These are phyloP conservation scores for Zostera marina DNA, from an alignment of 116 monocot species.

Conservation along the genomic window DNA sequence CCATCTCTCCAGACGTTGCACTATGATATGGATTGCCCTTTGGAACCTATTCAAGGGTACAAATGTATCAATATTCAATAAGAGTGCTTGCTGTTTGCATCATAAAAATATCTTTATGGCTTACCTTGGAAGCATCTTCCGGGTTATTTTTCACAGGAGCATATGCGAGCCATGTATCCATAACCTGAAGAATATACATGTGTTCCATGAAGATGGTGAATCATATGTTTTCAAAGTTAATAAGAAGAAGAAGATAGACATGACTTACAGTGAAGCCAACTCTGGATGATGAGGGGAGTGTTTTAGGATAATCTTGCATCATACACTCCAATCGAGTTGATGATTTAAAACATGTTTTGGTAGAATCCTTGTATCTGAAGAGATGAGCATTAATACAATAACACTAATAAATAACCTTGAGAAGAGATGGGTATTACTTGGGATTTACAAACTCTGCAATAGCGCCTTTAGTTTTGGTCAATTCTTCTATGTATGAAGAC, in stretches of 20 bases:
- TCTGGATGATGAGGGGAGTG: constrained; percentile 65
- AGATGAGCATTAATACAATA: neutral
- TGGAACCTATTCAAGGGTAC: constrained; percentile 38
- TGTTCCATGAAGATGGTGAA: constrained; percentile 1
- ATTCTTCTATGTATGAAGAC: constrained; percentile 68
- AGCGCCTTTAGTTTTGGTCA: constrained; percentile 65
- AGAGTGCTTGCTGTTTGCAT: neutral
- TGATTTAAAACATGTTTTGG: constrained; percentile 75
- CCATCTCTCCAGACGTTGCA: constrained; percentile 92
- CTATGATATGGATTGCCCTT: constrained; percentile 96
- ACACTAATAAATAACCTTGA: too few relatives aligned
- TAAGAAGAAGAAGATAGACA: neutral
- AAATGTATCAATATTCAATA: too few relatives aligned
- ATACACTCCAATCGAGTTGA: constrained; percentile 92
- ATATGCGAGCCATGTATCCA: constrained; percentile 93
- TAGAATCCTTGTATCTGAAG: constrained; percentile 75
- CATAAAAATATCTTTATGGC: neutral
- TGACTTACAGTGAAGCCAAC: constrained; percentile 93
- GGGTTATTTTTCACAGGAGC: constrained; percentile 97
- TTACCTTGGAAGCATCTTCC: constrained; percentile 95
- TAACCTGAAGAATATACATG: constrained; percentile 40
- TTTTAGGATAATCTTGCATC: constrained; percentile 99
- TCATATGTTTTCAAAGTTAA: neutral
- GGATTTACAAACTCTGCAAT: constrained; percentile 98
- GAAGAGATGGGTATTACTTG: constrained; percentile 34